phyloP scores from a whole-genome alignment of 768 basidiomycete genomes.

The Russula lepida region DNA sequence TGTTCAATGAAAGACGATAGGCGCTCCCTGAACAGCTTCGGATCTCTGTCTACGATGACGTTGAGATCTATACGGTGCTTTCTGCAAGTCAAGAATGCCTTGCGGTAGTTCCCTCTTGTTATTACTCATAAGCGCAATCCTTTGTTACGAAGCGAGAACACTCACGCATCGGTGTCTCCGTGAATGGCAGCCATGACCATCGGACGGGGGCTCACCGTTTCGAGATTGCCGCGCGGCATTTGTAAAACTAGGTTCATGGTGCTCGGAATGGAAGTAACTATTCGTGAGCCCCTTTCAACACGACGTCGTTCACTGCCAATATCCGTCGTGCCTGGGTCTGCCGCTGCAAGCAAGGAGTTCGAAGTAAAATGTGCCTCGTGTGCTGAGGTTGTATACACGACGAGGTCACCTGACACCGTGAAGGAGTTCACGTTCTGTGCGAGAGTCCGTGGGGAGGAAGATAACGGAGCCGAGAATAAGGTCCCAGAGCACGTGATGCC shows the following conservation, averaged over 20 bases:
- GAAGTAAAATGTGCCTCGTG: slow-evolving; percentile 78
- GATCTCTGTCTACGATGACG: slow-evolving; percentile 76
- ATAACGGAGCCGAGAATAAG: neutral
- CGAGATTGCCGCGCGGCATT: slow-evolving; percentile 96
- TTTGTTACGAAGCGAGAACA: slow-evolving; percentile 13
- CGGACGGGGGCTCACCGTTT: slow-evolving; percentile 90
- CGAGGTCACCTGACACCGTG: slow-evolving; percentile 59
- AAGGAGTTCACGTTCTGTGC: slow-evolving; percentile 64
- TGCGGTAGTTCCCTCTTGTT: slow-evolving; percentile 62
- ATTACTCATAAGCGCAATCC: neutral
- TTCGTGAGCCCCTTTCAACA: slow-evolving; percentile 83
- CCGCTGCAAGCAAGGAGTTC: slow-evolving; percentile 29
- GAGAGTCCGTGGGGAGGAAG: slow-evolving; percentile 26
- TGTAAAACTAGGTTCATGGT: slow-evolving; percentile 87
- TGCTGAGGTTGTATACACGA: slow-evolving; percentile 76
- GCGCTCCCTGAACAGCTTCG: slow-evolving; percentile 52
- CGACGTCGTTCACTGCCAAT: slow-evolving; percentile 59
- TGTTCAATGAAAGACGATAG: slow-evolving; percentile 72
- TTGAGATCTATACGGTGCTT: slow-evolving; percentile 92
- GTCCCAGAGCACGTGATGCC: slow-evolving; percentile 12
- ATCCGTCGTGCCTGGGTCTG: slow-evolving; percentile 1
- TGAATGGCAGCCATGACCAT: slow-evolving; percentile 81
- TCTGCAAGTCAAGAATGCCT: slow-evolving; percentile 85
- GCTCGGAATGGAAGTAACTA: slow-evolving; percentile 82
- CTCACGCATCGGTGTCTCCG: slow-evolving; percentile 65